Conservation (phyloP, 805 yeast genomes). For the Ogataea neopini region DNA sequence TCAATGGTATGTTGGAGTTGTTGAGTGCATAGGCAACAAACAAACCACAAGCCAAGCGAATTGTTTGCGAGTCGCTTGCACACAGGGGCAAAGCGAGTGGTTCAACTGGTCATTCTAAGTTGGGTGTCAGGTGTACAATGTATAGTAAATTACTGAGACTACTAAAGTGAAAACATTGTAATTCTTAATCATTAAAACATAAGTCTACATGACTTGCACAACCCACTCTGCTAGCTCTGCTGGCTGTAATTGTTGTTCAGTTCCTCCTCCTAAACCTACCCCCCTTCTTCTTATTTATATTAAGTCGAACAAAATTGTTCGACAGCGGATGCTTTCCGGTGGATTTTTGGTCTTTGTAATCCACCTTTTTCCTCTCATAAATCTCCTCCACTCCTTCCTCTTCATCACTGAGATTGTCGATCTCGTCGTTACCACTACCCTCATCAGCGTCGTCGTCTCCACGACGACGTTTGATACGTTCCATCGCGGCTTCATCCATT, state of each 20-base stretch:
- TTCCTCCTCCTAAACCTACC: conserved; percentile 27
- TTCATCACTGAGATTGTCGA: conserved; percentile 7
- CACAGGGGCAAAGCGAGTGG: too few species aligned
- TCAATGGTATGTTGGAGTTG: conserved; percentile 92
- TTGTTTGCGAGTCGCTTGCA: background rate
- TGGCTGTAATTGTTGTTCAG: too few species aligned
- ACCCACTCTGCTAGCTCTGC: too few species aligned
- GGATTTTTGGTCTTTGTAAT: conserved; percentile 22
- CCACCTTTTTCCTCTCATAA: conserved; percentile 23
- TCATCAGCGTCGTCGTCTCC: conserved; percentile 1
- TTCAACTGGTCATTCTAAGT: too few species aligned
- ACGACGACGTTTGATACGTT: conserved; percentile 13
- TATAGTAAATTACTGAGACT: too few species aligned
- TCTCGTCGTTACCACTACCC: background rate
- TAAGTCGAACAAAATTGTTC: conserved; percentile 37
- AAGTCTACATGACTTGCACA: too few species aligned
- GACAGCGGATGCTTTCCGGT: conserved; percentile 32
- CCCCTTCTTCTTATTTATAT: conserved; percentile 31
- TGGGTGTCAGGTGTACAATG: too few species aligned
- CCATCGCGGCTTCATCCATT: conserved; percentile 24
- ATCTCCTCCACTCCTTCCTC: conserved; percentile 21
- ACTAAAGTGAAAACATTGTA: too few species aligned
- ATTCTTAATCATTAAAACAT: too few species aligned
- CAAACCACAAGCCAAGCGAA: background rate
- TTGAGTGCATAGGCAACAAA: conserved; percentile 50